Evolutionary conservation across 1,284 basidiomycete species (phyloP), one percentile per base, ranked within the genome.

Genomic region (Ustilago nuda): DNA sequence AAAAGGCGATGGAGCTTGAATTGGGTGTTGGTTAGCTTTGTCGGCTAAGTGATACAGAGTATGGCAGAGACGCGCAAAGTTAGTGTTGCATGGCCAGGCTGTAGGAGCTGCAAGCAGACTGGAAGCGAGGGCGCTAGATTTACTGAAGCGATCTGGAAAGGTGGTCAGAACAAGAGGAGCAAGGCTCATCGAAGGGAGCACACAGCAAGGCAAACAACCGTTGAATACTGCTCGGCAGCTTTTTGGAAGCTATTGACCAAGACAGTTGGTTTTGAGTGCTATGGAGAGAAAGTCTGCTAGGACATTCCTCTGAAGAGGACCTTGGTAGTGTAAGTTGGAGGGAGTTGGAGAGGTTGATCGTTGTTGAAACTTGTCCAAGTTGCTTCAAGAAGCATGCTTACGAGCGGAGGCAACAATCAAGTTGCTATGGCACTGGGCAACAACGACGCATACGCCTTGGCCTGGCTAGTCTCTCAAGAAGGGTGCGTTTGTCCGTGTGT

Each of bases 71-170:
- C 23, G 23, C 23, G n/a, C 43, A 45, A 19, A 45, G 43, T 15
- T 15, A 27, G 23, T 27, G 3, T 27, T 27, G 23, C 0, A 27
- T 27, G 23, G 23, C 23, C 23, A 27, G 3, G 23, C 23, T 27
- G 23, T 48, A 19, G 9, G 11, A 17, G n/a, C 51, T 37, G 51
- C 51, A 53, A 37, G 51, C 33, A 53, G 15, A n/a, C 12, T 8
- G 33, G 32, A 61, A 53, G 58, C 58, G 58, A 61, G 12, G 58
- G 58, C 50, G 58, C 46, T 61, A 45, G 51, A 61, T 53, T 43
- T 43, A 51, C 30, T 41, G 15, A 52, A 41, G 58, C 50, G 35
- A 39, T 27, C 48, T 11, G 33, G 2, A 15, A 11, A 30, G 19
- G 30, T 53, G 51, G 33, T 53, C 36, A 32, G 13, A 15, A 15